Base-by-base conservation (phyloP, 345 rosid genomes). In the Excoecaria agallocha region DNA sequence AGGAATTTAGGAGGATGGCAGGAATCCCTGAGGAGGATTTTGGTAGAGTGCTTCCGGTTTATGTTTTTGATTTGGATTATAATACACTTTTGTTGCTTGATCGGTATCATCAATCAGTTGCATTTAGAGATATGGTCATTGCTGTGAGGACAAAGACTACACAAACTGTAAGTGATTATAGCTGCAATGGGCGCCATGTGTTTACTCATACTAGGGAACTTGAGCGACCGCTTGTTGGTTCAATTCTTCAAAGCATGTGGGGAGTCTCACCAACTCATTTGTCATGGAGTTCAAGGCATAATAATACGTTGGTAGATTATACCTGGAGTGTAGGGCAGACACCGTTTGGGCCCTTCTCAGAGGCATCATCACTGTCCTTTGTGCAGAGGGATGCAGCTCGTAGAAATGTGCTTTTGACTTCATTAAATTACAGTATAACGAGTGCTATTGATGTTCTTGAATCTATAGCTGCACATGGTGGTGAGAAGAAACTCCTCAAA, bases 291-390 rank as follows among this genome's bases (percentile, higher is more conserved):
- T 84, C 97, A 3, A 83, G 85, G 39, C 98, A 90, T 77, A 93
- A 95, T 78, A 75, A 80, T 45, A 95, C 97, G 45, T 66, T 90
- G 76, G 92, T 95, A 57, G 99, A 95, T 81, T 95, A 95, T 81
- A 90, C 99, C 2, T 95, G 99, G 99, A 93, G 98, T 71, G 83
- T 95, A 7, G 99, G 99, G 63, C 93, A 95, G 74, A 95, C 99
- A 24, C 99, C 99, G 16, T 95, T 95, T 56, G 99, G 99, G 50
- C 99, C 99, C 5, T 95, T 96, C 83, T 96, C 98, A 1, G 93
- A 93, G 83, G 72, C 78, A 58, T 85, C 88, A 0, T 84, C 99
- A 15, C 80, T 95, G 60, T 90, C 98, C 1, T 95, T 95, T 55
- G 94, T 90, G 75, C 99, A 95, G 87, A 93, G 86, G 85, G 99